Percentiles rank a stretch among this genome's conserved stretches.
Conservation (phyloP, 768 basidiomycete species). For the Tulasnella sp. region DNA sequence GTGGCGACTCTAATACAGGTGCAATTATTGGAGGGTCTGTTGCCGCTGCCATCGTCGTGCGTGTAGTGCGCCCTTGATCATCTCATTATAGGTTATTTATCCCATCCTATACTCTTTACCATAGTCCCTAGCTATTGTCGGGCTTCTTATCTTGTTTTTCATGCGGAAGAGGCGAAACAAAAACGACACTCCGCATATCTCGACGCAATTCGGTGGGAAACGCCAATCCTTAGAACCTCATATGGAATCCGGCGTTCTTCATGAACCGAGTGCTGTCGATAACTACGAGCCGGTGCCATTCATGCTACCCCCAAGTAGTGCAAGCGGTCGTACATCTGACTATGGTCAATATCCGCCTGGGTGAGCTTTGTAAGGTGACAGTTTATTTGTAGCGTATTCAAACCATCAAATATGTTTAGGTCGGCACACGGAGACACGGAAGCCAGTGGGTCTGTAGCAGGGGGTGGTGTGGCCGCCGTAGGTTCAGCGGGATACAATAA, state of each 20-base stretch:
- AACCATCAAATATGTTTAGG: background rate
- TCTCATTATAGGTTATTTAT: background rate
- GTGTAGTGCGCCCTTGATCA: background rate
- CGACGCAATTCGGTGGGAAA: conserved; percentile 8
- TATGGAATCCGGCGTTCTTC: background rate
- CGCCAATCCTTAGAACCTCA: background rate
- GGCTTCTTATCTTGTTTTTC: conserved; percentile 8
- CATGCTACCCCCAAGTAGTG: conserved; percentile 5
- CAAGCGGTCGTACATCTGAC: background rate
- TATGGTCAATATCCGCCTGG: conserved; percentile 11
- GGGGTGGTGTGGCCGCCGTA: background rate
- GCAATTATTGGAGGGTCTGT: conserved; percentile 8
- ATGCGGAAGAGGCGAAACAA: background rate
- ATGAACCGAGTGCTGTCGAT: background rate
- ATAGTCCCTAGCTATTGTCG: background rate
- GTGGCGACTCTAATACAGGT: background rate
- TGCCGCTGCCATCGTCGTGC: background rate
- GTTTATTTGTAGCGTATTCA: background rate
- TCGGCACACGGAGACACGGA: background rate
- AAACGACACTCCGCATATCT: background rate
- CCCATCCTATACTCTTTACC: background rate
- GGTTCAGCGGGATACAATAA: background rate
- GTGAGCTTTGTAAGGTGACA: background rate
- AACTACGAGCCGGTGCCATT: conserved; percentile 18
- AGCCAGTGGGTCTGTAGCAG: too few relatives aligned